phyloP scores from a whole-genome alignment of 2,329 filamentous ascomycete species.

The Bipolaris oryzae region DNA sequence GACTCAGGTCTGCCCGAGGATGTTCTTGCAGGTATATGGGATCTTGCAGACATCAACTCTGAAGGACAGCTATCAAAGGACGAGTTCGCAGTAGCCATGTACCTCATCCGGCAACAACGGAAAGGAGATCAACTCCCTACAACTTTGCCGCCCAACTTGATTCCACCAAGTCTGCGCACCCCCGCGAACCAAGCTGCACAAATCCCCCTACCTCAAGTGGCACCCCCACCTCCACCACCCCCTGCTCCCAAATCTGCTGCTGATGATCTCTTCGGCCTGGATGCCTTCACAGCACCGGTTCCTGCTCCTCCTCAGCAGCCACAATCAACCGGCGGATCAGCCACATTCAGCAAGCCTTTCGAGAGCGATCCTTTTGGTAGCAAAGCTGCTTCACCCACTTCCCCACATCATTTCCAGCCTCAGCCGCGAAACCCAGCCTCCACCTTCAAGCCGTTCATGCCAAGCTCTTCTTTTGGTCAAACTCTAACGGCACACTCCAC shows the following conservation, averaged over 20 bases:
- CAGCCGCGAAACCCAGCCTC: constrained; percentile 50
- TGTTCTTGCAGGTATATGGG: constrained; percentile 92
- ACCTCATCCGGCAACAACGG: constrained; percentile 88
- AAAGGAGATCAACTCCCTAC: constrained; percentile 72
- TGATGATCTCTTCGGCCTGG: constrained; percentile 92
- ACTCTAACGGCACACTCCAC: constrained; percentile 78
- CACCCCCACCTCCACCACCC: constrained; percentile 40
- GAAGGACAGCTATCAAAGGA: constrained; percentile 84
- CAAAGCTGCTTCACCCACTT: constrained; percentile 58
- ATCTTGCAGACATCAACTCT: constrained; percentile 91
- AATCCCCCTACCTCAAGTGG: constrained; percentile 53
- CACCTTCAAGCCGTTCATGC: constrained; percentile 87
- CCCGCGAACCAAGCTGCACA: constrained; percentile 56
- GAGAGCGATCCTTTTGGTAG: constrained; percentile 69
- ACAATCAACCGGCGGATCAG: constrained; percentile 77
- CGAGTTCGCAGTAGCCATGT: constrained; percentile 97
- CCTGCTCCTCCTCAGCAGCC: constrained; percentile 62
- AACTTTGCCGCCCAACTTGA: constrained; percentile 76
- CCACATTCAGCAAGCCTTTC: constrained; percentile 49
- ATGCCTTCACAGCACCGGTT: constrained; percentile 65
- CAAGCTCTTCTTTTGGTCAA: constrained; percentile 90
- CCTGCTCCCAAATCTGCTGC: constrained; percentile 72
- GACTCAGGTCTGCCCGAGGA: constrained; percentile 91
- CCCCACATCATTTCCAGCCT: constrained; percentile 58
- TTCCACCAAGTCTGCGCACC: constrained; percentile 82